Evolutionary conservation across 83 land plant species (phyloP).

Genomic region (Isoetes engelmannii): DNA sequence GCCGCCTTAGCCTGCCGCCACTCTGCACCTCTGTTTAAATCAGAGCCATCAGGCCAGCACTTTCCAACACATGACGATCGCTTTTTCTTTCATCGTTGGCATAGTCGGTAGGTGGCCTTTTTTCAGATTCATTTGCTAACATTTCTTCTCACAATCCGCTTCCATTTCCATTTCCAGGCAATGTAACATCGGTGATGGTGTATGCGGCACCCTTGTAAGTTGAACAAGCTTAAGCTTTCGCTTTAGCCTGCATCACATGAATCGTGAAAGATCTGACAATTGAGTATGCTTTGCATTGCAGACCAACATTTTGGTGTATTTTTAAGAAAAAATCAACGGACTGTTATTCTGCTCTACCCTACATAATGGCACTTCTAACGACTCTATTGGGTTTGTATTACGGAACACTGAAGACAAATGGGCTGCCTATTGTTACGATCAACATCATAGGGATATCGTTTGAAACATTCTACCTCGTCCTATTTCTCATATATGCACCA

Average conservation of each 20-base stretch:
- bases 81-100: conserved; percentile 1
- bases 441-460: conserved; percentile 1
- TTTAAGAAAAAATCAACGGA: conserved; percentile 9
- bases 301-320: conserved; percentile 8
- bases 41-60: too few species aligned
- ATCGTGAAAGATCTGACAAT: background rate
- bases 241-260: background rate
- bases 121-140: background rate
- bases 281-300: background rate
- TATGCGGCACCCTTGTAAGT: conserved; percentile 8
- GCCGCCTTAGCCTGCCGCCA: too few species aligned
- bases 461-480: background rate
- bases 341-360: conserved; percentile 1
- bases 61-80: background rate
- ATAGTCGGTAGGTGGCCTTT: background rate
- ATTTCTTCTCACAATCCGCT: background rate
- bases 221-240: background rate
- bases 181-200: conserved; percentile 2
- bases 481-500: conserved; percentile 1
- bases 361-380: background rate
- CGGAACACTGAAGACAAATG: background rate
- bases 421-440: conserved; percentile 8
- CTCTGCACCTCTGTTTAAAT: too few species aligned
- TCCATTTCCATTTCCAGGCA: background rate
- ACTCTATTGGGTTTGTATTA: conserved; percentile 4